Evolutionary conservation across 2,329 filamentous ascomycete genomes (phyloP).

Genomic region (Blastomyces silverae): DNA sequence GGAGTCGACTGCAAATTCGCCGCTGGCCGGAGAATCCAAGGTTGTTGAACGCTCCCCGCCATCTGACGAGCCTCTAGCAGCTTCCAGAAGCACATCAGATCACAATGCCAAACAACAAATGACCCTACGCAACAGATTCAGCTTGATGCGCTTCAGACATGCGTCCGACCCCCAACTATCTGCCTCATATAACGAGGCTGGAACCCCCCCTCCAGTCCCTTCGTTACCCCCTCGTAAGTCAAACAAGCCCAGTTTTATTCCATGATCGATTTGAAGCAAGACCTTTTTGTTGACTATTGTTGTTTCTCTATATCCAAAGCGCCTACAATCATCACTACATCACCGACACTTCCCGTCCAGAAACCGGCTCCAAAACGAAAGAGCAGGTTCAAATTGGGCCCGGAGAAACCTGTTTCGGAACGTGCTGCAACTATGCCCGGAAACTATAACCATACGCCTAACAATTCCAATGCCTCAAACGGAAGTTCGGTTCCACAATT

Average conservation of each 20-base stretch:
- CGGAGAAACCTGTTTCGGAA: conserved; percentile 32
- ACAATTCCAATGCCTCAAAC: conserved; percentile 12
- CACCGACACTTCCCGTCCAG: conserved; percentile 64
- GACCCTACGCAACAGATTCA: conserved; percentile 46
- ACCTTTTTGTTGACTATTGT: conserved; percentile 8
- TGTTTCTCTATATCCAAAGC: conserved; percentile 25
- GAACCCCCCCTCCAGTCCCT: conserved; percentile 38
- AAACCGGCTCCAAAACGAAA: conserved; percentile 40
- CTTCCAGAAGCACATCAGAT: conserved; percentile 4
- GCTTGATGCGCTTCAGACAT: conserved; percentile 76
- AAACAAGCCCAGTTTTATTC: background rate
- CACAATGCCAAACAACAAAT: conserved; percentile 14
- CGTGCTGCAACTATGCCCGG: conserved; percentile 24
- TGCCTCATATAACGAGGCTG: conserved; percentile 60
- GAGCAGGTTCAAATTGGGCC: conserved; percentile 34
- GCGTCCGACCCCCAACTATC: conserved; percentile 88
- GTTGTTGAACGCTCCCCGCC: background rate
- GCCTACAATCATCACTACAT: conserved; percentile 80
- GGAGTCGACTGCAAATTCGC: conserved; percentile 15
- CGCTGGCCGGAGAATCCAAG: conserved; percentile 11
- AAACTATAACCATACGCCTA: conserved; percentile 14
- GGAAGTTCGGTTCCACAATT: conserved; percentile 8
- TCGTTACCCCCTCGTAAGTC: conserved; percentile 36
- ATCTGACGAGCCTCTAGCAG: background rate
- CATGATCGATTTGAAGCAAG: background rate